phyloP scores from a whole-genome alignment of 2,329 filamentous ascomycete genomes.

The Pochonia chlamydosporia region DNA sequence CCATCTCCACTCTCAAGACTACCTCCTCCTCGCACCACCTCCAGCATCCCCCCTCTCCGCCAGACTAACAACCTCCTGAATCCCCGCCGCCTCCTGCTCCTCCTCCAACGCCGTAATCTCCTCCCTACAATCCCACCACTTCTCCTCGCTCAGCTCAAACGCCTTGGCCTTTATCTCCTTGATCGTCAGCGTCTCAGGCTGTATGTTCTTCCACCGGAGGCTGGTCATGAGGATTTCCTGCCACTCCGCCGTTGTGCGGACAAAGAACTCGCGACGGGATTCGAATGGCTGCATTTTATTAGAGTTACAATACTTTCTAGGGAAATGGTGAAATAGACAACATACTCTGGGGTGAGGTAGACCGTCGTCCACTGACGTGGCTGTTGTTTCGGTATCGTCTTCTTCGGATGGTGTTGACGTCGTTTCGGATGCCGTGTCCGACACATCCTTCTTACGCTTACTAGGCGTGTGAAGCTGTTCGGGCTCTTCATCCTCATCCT shows the following conservation, averaged over 20 bases:
- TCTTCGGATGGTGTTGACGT: conserved; percentile 29
- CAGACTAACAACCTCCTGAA: conserved; percentile 88
- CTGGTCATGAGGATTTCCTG: conserved; percentile 78
- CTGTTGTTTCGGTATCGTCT: conserved; percentile 41
- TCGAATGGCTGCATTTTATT: conserved; percentile 74
- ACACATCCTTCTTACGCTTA: conserved; percentile 49
- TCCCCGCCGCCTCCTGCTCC: conserved; percentile 91
- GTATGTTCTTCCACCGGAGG: conserved; percentile 61
- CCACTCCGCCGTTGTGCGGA: conserved; percentile 82
- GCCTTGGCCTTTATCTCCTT: conserved; percentile 93
- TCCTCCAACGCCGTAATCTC: conserved; percentile 89
- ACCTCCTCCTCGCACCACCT: conserved; percentile 28
- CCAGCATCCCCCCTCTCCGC: conserved; percentile 60
- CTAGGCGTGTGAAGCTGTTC: conserved; percentile 43
- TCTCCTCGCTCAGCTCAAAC: conserved; percentile 87
- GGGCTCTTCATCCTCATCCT: conserved; percentile 47
- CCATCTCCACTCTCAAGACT: no score
- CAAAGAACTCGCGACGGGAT: conserved; percentile 85
- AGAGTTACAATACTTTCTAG: background rate
- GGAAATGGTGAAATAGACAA: background rate
- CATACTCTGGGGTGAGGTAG: conserved; percentile 63
- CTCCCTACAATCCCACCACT: conserved; percentile 98
- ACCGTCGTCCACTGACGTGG: conserved; percentile 61
- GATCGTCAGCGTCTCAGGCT: conserved; percentile 62
- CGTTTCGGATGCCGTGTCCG: conserved; percentile 30